phyloP scores from a whole-genome alignment of 768 basidiomycete genomes.

The Daedaleopsis nitida region DNA sequence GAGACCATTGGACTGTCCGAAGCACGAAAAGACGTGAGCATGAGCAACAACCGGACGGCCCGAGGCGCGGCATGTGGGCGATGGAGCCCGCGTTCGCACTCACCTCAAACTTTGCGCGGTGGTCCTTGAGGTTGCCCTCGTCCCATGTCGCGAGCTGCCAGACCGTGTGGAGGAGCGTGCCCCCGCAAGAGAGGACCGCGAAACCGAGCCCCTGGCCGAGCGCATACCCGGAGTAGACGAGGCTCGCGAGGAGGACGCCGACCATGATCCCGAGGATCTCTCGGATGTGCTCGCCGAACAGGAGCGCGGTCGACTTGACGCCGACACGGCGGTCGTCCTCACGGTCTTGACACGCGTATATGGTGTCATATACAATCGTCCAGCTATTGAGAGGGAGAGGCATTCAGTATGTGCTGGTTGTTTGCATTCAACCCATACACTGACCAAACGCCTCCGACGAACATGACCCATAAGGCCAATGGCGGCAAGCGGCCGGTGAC shows the following conservation, averaged over 20 bases:
- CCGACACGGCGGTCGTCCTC: slow-evolving; percentile 71
- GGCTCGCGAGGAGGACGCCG: slow-evolving; percentile 47
- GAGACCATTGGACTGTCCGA: not conserved
- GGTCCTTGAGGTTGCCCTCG: slow-evolving; percentile 32
- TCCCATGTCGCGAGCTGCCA: slow-evolving; percentile 52
- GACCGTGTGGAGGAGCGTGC: slow-evolving; percentile 43
- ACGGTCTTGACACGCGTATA: slow-evolving; percentile 81
- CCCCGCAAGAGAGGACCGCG: slow-evolving; percentile 48
- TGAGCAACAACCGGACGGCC: not conserved
- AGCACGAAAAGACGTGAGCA: not conserved
- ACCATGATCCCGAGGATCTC: slow-evolving; percentile 58
- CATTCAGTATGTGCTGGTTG: too few species aligned
- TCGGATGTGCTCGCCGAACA: slow-evolving; percentile 63
- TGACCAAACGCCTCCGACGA: slow-evolving; percentile 23
- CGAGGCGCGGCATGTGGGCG: not conserved
- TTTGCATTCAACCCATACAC: slow-evolving; percentile 26
- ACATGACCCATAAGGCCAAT: slow-evolving; percentile 16
- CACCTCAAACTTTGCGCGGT: slow-evolving; percentile 41
- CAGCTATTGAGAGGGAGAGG: slow-evolving; percentile 29
- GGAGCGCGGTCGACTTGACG: slow-evolving; percentile 76
- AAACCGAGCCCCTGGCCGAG: slow-evolving; percentile 53
- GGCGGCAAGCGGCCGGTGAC: slow-evolving; percentile 36
- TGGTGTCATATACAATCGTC: slow-evolving; percentile 59
- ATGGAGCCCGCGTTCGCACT: not conserved
- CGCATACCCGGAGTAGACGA: slow-evolving; percentile 51